Conservation (phyloP, 2,329 filamentous ascomycete species). For the Cytospora chrysosperma region DNA sequence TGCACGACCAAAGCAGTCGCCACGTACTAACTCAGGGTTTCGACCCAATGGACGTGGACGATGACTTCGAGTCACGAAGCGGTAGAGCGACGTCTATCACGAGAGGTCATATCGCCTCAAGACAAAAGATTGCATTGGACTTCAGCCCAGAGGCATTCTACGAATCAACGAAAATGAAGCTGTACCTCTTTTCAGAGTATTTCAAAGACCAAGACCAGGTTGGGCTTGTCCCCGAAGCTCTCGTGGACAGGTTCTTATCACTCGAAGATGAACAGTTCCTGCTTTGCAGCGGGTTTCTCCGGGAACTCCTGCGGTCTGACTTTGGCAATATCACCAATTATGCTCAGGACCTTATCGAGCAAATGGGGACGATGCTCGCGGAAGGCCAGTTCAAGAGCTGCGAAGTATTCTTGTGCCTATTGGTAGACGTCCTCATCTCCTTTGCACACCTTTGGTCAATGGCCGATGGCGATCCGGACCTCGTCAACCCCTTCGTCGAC, state of each 20-base stretch:
- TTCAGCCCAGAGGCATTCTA: constrained; percentile 48
- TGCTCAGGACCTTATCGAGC: constrained; percentile 48
- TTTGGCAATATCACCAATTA: constrained; percentile 48
- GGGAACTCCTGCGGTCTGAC: constrained; percentile 55
- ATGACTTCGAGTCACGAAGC: constrained; percentile 60
- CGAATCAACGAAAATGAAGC: constrained; percentile 44
- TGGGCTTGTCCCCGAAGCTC: constrained; percentile 49
- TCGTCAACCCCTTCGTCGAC: constrained; percentile 68
- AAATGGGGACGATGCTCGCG: constrained; percentile 51
- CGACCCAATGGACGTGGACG: constrained; percentile 67
- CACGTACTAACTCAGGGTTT: constrained; percentile 38
- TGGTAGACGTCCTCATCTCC: constrained; percentile 65
- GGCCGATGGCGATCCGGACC: constrained; percentile 46
- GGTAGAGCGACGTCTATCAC: constrained; percentile 44
- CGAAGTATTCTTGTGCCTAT: constrained; percentile 68
- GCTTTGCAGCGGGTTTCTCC: constrained; percentile 48
- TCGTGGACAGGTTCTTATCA: constrained; percentile 50
- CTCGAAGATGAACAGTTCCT: constrained; percentile 55
- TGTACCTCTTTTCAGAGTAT: constrained; percentile 46
- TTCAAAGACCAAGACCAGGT: constrained; percentile 44
- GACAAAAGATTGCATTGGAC: constrained; percentile 43
- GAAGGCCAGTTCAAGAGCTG: constrained; percentile 66
- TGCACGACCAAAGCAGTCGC: constrained; percentile 34
- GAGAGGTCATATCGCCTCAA: constrained; percentile 43
- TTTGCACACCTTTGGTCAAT: constrained; percentile 64